A percentile compares a stretch with the other conserved stretches of the same genome.
phyloP scores from a whole-genome alignment of 306 rosid species.

The Sphenostylis stenocarpa region DNA sequence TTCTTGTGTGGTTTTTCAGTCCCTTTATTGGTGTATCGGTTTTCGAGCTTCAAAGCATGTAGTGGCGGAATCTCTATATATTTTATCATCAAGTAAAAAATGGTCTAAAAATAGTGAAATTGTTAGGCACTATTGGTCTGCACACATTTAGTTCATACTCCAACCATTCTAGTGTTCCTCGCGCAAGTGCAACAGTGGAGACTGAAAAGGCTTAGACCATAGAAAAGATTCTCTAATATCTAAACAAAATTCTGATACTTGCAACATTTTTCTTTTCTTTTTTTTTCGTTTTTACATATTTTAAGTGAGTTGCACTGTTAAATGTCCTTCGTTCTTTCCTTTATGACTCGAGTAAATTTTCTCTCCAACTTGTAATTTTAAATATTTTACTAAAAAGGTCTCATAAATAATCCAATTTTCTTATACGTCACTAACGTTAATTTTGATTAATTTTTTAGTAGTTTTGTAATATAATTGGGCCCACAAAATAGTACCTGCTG shows the following conservation, averaged over 20 bases:
- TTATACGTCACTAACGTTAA: neutral
- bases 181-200: neutral
- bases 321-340: too few species aligned
- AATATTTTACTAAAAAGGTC: too few species aligned
- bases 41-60: slow-evolving; percentile 20
- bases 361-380: too few species aligned
- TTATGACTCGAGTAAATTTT: too few species aligned
- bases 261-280: too few species aligned
- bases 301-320: too few species aligned
- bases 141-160: neutral
- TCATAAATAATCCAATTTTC: too few species aligned
- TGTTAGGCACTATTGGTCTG: too few species aligned
- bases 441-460: too few species aligned
- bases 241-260: neutral
- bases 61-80: neutral
- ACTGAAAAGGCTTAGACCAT: too few species aligned
- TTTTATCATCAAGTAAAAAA: neutral
- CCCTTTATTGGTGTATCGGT: neutral
- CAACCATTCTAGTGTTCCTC: neutral
- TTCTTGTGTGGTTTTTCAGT: too few species aligned
- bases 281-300: too few species aligned
- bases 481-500: neutral
- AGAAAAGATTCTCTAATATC: neutral
- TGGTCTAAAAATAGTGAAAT: neutral
- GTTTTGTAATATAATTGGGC: neutral